Evolutionary conservation across 2,329 filamentous ascomycete species (phyloP), one percentile per base, ranked within the genome.

Genomic region (Coniosporium tulheliwenetii): DNA sequence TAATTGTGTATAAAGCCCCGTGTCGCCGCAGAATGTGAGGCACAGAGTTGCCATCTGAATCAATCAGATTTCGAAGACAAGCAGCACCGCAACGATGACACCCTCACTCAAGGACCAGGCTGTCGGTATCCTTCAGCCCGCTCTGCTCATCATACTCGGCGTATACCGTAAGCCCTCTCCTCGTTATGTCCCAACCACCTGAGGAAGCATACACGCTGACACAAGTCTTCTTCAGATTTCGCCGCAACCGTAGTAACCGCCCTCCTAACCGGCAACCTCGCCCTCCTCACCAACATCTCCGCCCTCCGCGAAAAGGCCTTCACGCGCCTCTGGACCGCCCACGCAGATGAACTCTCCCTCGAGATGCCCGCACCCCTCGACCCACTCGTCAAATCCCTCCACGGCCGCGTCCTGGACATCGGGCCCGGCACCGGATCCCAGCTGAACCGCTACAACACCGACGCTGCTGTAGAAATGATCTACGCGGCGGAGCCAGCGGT

Each of bases 401-500:
- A 33, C 14, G 14, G 39, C 15, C 14, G n/a, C 29, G 30, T 40
- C 39, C 15, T 40, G n/a, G 30, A 40, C 39, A 15, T 40, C 15
- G 26, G 39, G 7, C 71, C 72, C 0, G 72, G 72, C 4, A 67
- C 60, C 29, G 72, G 73, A 30, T 61, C 65, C 10, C 64, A 72
- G 41, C 58, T 73, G 38, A 55, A 56, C 1, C 59, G 61, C 37
- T 69, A 74, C 44, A 53, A 55, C 40, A 38, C 58, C 7, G 52
- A 60, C 41, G 54, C 56, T 5, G 50, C 55, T 2, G 63, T 73
- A 43, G 59, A 47, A 8, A 56, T 58, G 10, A 63, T 75, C 36
- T 75, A 73, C 45, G 72, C 70, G 36, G 63, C 70, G 1, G 73
- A 76, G 48, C 73, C 73, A 0, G 67, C 66, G 34, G 43, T 49